Evolutionary conservation across 2,329 filamentous ascomycete genomes (phyloP), one percentile per base, ranked within the genome.

Genomic region (Verticillium klebahnii): DNA sequence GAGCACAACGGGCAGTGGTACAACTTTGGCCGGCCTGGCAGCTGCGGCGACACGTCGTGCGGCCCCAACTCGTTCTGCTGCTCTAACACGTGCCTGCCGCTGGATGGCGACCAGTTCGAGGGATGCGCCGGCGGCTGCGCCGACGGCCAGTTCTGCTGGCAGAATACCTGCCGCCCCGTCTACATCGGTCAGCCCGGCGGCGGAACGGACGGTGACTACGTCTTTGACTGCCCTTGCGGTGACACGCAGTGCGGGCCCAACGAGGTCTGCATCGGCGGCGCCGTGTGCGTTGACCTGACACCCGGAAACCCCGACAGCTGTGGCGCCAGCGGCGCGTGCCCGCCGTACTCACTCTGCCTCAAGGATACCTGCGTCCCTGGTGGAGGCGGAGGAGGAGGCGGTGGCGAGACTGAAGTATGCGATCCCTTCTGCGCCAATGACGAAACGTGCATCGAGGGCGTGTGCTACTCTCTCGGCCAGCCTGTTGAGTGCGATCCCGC

Each of bases 31-130:
- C 23, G 25, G 32, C 34, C 56, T 8, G 19, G 23, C 17, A 36
- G 34, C 34, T 58, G 36, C 56, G 36, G 23, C 19, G 56, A 37
- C 17, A 36, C n/a, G 19, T 39, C 56, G 34, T 58, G 56, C 56
- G 23, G 34, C 7, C 25, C 37, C 56, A 58, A 58, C 36, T 58
- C 56, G 11, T 40, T 58, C 56, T 58, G 56, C 56, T 58, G 56
- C 56, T 37, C 23, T 15, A 37, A 37, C 34, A 39, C 19, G 2
- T 58, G 56, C 17, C 36, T 58, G 19, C 37, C 56, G 9, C 31
- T 58, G n/a, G 23, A 25, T 23, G 56, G 56, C n/a, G 56, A 29
- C 19, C 19, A 25, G 36, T 37, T 37, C 5, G 14, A 40, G 34
- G 36, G 56, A 5, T 36, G 56, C 23, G 19, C 31, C 11, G 15